These are phyloP conservation scores for Mycena crocata DNA, from an alignment of 768 basidiomycete genomes.

Conservation along the genomic window DNA sequence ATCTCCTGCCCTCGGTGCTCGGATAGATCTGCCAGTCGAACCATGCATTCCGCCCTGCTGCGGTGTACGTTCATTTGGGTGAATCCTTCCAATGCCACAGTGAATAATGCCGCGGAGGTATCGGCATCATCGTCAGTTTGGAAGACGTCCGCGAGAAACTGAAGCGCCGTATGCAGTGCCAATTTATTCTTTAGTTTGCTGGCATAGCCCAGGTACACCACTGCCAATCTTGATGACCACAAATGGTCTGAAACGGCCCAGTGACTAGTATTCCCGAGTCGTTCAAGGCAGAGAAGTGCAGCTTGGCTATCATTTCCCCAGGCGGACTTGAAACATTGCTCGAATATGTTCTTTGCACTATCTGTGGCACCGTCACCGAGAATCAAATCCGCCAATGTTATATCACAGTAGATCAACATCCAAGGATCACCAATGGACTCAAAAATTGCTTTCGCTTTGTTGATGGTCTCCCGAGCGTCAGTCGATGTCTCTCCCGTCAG, in stretches of 20 bases:
- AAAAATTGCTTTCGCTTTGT: not conserved
- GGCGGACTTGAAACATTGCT: not conserved
- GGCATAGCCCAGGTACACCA: not conserved
- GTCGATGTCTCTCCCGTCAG: not conserved
- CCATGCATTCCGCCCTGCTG: too few relatives aligned
- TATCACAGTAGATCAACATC: not conserved
- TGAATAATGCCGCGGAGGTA: too few relatives aligned
- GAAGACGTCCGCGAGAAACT: not conserved
- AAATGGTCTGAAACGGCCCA: not conserved
- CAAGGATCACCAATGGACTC: not conserved
- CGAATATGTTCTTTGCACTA: not conserved
- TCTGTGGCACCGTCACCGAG: not conserved
- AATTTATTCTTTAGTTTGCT: not conserved
- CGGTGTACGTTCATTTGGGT: too few relatives aligned
- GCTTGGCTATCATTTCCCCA: not conserved
- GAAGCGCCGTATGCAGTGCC: not conserved
- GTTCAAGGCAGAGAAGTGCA: not conserved
- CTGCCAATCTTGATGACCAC: not conserved
- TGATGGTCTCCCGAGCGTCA: not conserved
- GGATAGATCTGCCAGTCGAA: too few relatives aligned
- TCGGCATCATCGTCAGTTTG: too few relatives aligned
- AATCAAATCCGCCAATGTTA: not conserved
- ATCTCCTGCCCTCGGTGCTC: too few relatives aligned
- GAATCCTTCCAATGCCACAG: too few relatives aligned
- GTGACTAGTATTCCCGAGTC: not conserved